Evolutionary conservation across 1,139 yeast genomes (phyloP).

Genomic region (Geotrichum reessii): DNA sequence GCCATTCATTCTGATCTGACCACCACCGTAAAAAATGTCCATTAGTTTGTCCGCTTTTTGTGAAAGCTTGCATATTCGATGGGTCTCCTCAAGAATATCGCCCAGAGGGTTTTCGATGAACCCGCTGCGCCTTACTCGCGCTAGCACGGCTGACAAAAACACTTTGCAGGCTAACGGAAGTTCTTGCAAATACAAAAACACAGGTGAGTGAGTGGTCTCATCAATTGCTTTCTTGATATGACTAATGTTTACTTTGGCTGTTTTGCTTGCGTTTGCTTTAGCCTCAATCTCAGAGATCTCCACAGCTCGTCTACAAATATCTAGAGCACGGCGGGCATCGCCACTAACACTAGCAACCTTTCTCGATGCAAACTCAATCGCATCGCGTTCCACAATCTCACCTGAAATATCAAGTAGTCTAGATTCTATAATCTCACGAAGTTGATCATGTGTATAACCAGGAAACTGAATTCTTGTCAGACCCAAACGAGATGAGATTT

Average conservation of each 20-base stretch:
- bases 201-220: slow-evolving; percentile 74
- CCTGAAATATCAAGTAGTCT: slow-evolving; percentile 54
- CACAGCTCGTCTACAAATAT: slow-evolving; percentile 83
- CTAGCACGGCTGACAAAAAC: slow-evolving; percentile 59
- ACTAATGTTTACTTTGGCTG: slow-evolving; percentile 49
- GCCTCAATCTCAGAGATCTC: slow-evolving; percentile 64
- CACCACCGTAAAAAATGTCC: slow-evolving; percentile 21
- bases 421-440: slow-evolving; percentile 66
- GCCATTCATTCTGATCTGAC: slow-evolving; percentile 37
- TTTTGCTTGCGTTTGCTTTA: slow-evolving; percentile 33
- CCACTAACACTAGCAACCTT: slow-evolving; percentile 96
- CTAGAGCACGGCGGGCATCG: slow-evolving; percentile 90
- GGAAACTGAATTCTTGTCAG: slow-evolving; percentile 79
- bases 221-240: slow-evolving; percentile 74
- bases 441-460: slow-evolving; percentile 78
- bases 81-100: slow-evolving; percentile 73
- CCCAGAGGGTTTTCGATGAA: slow-evolving; percentile 67
- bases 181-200: slow-evolving; percentile 51
- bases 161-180: slow-evolving; percentile 68
- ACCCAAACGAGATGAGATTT: slow-evolving; percentile 87
- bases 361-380: slow-evolving; percentile 86
- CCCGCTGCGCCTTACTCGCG: slow-evolving; percentile 63
- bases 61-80: slow-evolving; percentile 41
- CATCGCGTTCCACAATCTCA: slow-evolving; percentile 55
- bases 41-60: slow-evolving; percentile 25